Evolutionary conservation across 768 basidiomycete genomes (phyloP), one percentile per base, ranked within the genome.

Genomic region (Lenzites betulinus): DNA sequence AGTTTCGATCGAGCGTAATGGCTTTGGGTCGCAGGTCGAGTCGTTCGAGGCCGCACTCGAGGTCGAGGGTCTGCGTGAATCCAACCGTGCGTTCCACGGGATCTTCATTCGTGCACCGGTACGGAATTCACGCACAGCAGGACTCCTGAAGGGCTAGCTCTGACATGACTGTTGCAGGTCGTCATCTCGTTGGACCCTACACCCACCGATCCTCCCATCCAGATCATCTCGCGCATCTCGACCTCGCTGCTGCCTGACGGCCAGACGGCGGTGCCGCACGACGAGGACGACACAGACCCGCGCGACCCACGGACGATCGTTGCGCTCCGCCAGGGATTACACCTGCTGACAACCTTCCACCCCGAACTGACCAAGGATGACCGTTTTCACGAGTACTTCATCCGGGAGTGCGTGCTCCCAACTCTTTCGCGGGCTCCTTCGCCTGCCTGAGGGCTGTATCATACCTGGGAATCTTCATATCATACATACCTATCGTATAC

Each of bases 41-140:
- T 96, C 93, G 3, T 98, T 98, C 68, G 93, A 95, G 73, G 89
- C 85, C 1, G 81, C 86, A 1, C 76, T 98, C 7, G 71, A 77
- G 15, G 86, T 95, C 3, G 78, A 79, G 8, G 84, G 83, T 43
- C 76, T 97, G 22, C 78, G 79, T 33, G 74, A 90, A 54, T 72
- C 89, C 1, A 74, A 83, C 2, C 67, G 71, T 16, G 83, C 90
- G 0, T 95, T 93, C 70, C 84, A 81, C 20, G 92, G 91, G 0
- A 81, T 97, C 46, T 98, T 98, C 76, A 98, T 98, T 66, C 92
- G 95, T 43, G 95, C 95, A 48, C 95, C 95, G 0, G 92, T 89
- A 69, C 43, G 86, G 76, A 44, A 22, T 50, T 53, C 60, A 36
- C 38, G 51, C 46, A 28, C 11, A 39, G 11, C 18, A 13, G 4